phyloP scores from a whole-genome alignment of 2,329 filamentous ascomycete species.

The Xylariales sp. region DNA sequence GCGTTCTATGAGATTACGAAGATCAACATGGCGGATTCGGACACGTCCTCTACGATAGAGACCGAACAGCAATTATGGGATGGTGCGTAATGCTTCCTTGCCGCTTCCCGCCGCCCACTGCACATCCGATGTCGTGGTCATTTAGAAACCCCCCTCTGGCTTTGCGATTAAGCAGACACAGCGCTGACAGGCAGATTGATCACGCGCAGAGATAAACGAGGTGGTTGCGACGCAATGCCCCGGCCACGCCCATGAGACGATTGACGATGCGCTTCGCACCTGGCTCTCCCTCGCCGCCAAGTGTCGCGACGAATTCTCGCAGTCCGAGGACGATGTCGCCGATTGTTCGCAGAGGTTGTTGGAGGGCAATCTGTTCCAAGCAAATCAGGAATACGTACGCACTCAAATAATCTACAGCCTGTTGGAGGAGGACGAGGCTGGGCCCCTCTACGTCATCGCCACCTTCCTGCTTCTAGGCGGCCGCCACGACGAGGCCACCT shows the following conservation, averaged over 20 bases:
- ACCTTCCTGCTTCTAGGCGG: slow-evolving; percentile 87
- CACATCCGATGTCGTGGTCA: too few relatives aligned
- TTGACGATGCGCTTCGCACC: slow-evolving; percentile 81
- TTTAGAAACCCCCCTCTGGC: too few relatives aligned
- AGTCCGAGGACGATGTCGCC: slow-evolving; percentile 73
- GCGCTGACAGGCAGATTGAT: background rate
- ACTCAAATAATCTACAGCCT: slow-evolving; percentile 90
- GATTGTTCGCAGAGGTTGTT: slow-evolving; percentile 77
- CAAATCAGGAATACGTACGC: slow-evolving; percentile 81
- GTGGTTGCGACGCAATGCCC: slow-evolving; percentile 41
- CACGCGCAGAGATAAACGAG: slow-evolving; percentile 41
- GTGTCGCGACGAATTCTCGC: slow-evolving; percentile 71
- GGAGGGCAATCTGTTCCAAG: slow-evolving; percentile 67
- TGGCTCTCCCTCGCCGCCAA: slow-evolving; percentile 77
- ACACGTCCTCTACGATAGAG: slow-evolving; percentile 65
- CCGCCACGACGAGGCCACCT: slow-evolving; percentile 69
- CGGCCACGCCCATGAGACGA: slow-evolving; percentile 45
- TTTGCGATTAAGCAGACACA: background rate
- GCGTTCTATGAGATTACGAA: background rate
- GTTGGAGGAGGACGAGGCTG: slow-evolving; percentile 80
- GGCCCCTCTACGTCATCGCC: slow-evolving; percentile 75
- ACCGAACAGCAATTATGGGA: slow-evolving; percentile 86
- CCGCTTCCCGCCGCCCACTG: too few relatives aligned
- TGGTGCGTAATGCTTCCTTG: slow-evolving; percentile 50
- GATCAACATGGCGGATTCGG: slow-evolving; percentile 55